Percentiles rank a stretch among this genome's conserved stretches.
These are phyloP conservation scores for Aspergillus pseudotamarii DNA, from an alignment of 2,329 filamentous ascomycete species.

Conservation along the genomic window DNA sequence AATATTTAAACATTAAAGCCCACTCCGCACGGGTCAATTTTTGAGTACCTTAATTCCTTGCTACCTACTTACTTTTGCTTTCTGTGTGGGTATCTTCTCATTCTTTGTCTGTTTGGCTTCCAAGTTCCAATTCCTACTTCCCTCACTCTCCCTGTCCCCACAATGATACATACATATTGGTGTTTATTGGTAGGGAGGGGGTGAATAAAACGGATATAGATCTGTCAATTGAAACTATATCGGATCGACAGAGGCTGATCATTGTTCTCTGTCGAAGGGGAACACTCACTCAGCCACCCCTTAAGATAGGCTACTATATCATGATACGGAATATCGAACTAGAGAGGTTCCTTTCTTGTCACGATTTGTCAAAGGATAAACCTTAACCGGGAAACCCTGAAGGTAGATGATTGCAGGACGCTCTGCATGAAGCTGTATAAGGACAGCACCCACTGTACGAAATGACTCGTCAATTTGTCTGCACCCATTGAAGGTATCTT, in stretches of 20 bases:
- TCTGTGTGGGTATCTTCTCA: background rate
- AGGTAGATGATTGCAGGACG: background rate
- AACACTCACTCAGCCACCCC: background rate
- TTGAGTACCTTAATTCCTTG: background rate
- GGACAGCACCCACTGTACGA: background rate
- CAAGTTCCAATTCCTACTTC: background rate
- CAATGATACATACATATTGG: too few species aligned
- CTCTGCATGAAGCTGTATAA: background rate
- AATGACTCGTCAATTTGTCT: conserved; percentile 3
- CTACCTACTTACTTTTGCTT: background rate
- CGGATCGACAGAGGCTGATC: background rate
- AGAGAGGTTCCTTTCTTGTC: background rate
- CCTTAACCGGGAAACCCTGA: background rate
- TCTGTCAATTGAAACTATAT: conserved; percentile 1
- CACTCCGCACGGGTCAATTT: background rate
- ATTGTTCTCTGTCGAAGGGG: background rate
- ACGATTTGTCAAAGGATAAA: background rate
- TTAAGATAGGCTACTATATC: background rate
- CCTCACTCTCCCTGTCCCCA: background rate
- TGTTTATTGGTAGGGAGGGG: background rate
- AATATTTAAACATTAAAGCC: background rate
- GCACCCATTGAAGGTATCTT: background rate
- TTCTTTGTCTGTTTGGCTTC: background rate
- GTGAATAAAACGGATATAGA: background rate
- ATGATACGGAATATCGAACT: background rate